phyloP scores from a whole-genome alignment of 768 basidiomycete species.

The Pisolithus microcarpus region DNA sequence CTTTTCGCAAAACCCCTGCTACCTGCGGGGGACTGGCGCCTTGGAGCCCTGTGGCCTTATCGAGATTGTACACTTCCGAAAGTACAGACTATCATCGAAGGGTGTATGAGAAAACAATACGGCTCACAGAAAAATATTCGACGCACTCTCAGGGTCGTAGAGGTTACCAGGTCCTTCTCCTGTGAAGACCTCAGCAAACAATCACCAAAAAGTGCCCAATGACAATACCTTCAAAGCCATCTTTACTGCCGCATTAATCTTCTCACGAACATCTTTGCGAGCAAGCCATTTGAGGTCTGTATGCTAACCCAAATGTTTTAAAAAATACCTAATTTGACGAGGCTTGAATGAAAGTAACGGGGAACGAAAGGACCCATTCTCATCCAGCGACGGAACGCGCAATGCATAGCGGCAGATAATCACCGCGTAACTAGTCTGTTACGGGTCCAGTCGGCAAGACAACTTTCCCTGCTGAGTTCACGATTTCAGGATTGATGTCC shows the following conservation, averaged over 20 bases:
- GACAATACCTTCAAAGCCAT: slow-evolving; percentile 60
- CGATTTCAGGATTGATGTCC: too few species aligned
- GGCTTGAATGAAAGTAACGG: slow-evolving; percentile 10
- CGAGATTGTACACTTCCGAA: slow-evolving; percentile 60
- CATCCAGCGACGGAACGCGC: slow-evolving; percentile 9
- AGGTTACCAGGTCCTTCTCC: slow-evolving; percentile 49
- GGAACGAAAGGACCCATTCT: slow-evolving; percentile 1
- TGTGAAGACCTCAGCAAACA: slow-evolving; percentile 16
- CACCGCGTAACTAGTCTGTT: too few species aligned
- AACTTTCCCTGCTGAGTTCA: too few species aligned
- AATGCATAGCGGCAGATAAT: slow-evolving; percentile 7
- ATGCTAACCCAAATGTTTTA: background rate
- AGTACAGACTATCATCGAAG: slow-evolving; percentile 50
- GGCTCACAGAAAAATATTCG: slow-evolving; percentile 2
- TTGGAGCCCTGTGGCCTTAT: slow-evolving; percentile 46
- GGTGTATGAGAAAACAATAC: background rate
- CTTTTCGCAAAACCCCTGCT: slow-evolving; percentile 50
- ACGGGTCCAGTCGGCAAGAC: too few species aligned
- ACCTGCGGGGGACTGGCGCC: slow-evolving; percentile 44
- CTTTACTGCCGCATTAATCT: slow-evolving; percentile 50
- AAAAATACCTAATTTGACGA: background rate
- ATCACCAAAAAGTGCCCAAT: background rate
- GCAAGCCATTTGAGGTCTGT: background rate
- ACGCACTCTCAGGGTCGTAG: slow-evolving; percentile 53
- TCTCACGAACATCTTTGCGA: slow-evolving; percentile 45